Percentiles rank a stretch among this genome's conserved stretches.
These are phyloP conservation scores for Globisporangium alternatum DNA, from an alignment of 352 stramenopile species.

Conservation along the genomic window DNA sequence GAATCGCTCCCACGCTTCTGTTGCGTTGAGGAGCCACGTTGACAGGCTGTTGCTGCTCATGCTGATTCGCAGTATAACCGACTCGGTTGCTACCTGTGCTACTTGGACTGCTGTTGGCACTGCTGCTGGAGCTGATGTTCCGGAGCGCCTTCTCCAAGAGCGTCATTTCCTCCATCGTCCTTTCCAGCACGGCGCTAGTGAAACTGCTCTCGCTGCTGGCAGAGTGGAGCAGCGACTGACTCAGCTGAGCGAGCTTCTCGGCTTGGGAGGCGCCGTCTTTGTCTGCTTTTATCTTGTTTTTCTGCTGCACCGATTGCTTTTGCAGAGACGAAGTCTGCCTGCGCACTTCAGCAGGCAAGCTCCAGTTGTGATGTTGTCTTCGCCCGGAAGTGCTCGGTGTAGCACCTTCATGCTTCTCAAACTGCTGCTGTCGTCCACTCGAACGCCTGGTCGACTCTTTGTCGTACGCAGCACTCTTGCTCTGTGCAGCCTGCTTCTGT, in stretches of 20 bases:
- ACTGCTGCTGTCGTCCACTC: not conserved
- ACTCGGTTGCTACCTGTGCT: not conserved
- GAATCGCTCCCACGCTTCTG: not conserved
- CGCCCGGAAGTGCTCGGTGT: no score
- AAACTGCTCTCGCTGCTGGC: slow-evolving; percentile 40
- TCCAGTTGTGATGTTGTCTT: not conserved
- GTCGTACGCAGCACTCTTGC: no score
- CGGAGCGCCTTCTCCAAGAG: slow-evolving; percentile 63
- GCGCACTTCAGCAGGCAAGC: not conserved
- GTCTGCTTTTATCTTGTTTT: not conserved
- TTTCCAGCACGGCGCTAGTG: slow-evolving; percentile 34
- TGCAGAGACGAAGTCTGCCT: not conserved
- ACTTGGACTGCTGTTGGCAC: slow-evolving; percentile 1
- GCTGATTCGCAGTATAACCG: not conserved
- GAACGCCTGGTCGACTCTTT: no score
- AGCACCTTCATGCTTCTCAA: not conserved
- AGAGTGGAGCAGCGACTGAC: slow-evolving; percentile 21
- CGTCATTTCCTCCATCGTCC: slow-evolving; percentile 63
- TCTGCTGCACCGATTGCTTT: not conserved
- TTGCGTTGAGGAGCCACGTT: not conserved
- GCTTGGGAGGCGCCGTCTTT: not conserved
- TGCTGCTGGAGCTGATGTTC: slow-evolving; percentile 63
- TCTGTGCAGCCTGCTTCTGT: not conserved
- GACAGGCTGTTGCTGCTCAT: not conserved
- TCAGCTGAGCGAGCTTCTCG: slow-evolving; percentile 5